Conservation (phyloP, 345 rosid species). For the Bruguiera sexangula region DNA sequence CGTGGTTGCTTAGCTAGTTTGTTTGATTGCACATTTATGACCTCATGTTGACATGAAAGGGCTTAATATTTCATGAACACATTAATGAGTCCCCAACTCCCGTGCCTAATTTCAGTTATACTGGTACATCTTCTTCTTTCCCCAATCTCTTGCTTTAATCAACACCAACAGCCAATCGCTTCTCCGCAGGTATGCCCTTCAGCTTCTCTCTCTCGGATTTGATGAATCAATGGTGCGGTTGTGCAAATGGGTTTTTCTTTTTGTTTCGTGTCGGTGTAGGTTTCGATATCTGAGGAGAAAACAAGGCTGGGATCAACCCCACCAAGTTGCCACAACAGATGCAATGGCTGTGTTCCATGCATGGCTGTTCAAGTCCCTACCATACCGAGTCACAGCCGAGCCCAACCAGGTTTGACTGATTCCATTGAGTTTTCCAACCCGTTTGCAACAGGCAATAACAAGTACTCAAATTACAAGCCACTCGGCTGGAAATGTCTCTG, state of each 20-base stretch:
- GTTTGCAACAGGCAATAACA: conserved; percentile 32
- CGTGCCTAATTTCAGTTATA: neutral
- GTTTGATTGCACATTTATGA: too few species aligned
- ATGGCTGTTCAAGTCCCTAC: conserved; percentile 78
- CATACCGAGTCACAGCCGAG: conserved; percentile 30
- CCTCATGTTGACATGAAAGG: conserved; percentile 14
- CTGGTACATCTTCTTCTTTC: conserved; percentile 13
- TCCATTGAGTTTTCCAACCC: conserved; percentile 31
- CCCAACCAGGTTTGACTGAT: conserved; percentile 10
- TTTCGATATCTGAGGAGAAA: conserved; percentile 49
- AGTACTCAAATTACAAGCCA: conserved; percentile 89
- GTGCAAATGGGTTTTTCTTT: neutral
- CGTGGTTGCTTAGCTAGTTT: too few species aligned
- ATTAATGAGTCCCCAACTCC: conserved; percentile 21
- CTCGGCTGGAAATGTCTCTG: conserved; percentile 92
- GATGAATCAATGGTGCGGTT: neutral
- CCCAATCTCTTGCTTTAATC: conserved; percentile 27
- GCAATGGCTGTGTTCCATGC: conserved; percentile 88
- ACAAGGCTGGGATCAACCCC: conserved; percentile 83
- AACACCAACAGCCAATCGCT: conserved; percentile 7
- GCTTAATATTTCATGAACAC: conserved; percentile 9
- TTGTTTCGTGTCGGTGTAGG: conserved; percentile 28
- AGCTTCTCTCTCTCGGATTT: neutral
- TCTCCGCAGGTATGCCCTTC: conserved; percentile 22
- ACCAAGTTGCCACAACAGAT: conserved; percentile 88